These are phyloP conservation scores for Fusarium algeriense DNA, from an alignment of 2,329 filamentous ascomycete genomes.

Conservation along the genomic window DNA sequence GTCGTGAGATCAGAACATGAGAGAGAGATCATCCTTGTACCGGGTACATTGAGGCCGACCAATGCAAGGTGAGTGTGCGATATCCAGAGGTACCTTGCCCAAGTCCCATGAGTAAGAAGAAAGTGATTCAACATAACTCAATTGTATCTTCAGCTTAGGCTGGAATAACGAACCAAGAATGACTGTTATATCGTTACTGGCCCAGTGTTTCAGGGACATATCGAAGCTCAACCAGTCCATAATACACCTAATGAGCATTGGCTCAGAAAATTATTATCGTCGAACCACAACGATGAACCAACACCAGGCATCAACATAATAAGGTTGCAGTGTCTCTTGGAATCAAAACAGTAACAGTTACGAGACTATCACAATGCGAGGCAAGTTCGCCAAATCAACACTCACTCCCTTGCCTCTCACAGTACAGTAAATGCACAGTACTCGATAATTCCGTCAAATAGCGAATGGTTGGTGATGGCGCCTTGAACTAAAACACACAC, in stretches of 20 bases:
- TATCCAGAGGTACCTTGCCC: not conserved
- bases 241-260: not conserved
- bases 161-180: not conserved
- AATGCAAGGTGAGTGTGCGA: not conserved
- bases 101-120: slow-evolving; percentile 3
- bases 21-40: slow-evolving; percentile 6
- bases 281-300: slow-evolving; percentile 4
- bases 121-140: not conserved
- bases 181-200: not conserved
- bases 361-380: not conserved
- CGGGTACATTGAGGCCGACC: slow-evolving; percentile 2
- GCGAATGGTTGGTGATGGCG: slow-evolving; percentile 23
- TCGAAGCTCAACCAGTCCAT: not conserved
- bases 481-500: slow-evolving; percentile 38
- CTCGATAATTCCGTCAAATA: slow-evolving; percentile 14
- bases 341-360: slow-evolving; percentile 19
- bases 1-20: slow-evolving; percentile 19
- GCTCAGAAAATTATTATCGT: not conserved
- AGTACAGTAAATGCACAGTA: slow-evolving; percentile 28
- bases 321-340: slow-evolving; percentile 2
- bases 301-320: slow-evolving; percentile 15
- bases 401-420: slow-evolving; percentile 20
- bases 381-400: slow-evolving; percentile 26
- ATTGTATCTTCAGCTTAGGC: not conserved
- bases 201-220: not conserved